Base-by-base conservation (phyloP, 495 filamentous ascomycete species). In the Lasiosphaeria miniovina region DNA sequence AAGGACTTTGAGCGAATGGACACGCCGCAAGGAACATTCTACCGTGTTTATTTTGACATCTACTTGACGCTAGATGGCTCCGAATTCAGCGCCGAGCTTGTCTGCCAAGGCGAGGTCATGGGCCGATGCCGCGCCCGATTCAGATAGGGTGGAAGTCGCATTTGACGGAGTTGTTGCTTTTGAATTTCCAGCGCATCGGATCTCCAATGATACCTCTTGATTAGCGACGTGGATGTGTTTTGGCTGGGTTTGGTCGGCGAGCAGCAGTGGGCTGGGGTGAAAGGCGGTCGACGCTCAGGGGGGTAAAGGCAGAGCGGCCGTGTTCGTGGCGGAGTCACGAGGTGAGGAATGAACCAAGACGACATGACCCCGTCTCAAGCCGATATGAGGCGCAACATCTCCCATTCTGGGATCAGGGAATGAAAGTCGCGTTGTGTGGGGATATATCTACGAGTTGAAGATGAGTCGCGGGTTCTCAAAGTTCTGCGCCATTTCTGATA, bases 1-100 rank as follows among this genome's bases (percentile, higher is more conserved):
- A 98, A 96, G 72, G 94, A 98, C 71, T 98, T 98, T 61, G 94
- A 98, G 76, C 86, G 95, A 66, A 98, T 98, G 94, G 94, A 98
- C 74, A 98, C 94, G 4, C 94, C 94, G 2, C 94, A 98, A 71
- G 94, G 94, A 57, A 96, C 93, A 11, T 98, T 98, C 77, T 98
- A 98, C 82, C 88, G 94, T 60, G 87, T 90, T 36, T 86, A 86
- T 69, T 86, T 85, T 64, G 85, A 86, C 64, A 86, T 86, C 60
- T 96, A 96, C 73, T 90, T 98, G 54, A 97, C 94, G 8, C 86
- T 98, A 15, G 94, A 98, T 68, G 94, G 94, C 45, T 93, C 88
- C 61, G 94, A 98, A 72, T 98, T 98, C 78, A 98, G 93, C 62
- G 94, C 94, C 51, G 95, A 98, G 82, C 75, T 98, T 35, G 95